Evolutionary conservation across 2,329 filamentous ascomycete species (phyloP).

Genomic region (Fusarium buxicola): DNA sequence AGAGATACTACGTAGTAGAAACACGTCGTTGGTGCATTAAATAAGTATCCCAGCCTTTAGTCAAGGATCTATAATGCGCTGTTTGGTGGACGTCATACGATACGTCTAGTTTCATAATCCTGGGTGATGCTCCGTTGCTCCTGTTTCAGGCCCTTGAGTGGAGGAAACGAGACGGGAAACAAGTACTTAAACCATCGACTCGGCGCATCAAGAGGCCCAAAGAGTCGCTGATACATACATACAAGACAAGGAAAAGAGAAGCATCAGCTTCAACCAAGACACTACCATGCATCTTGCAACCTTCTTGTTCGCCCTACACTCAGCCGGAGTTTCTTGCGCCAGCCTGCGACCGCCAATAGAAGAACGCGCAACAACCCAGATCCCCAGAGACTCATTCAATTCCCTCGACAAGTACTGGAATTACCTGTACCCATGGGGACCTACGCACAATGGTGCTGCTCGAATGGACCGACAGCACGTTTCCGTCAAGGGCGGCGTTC

Average conservation of each 20-base stretch:
- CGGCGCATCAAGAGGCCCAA: neutral
- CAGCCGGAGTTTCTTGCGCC: slow-evolving; percentile 15
- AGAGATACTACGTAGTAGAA: no score
- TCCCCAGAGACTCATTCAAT: slow-evolving; percentile 25
- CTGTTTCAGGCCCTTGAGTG: slow-evolving; percentile 1
- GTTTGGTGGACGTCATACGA: slow-evolving; percentile 6
- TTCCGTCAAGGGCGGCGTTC: slow-evolving; percentile 23
- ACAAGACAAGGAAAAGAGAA: neutral
- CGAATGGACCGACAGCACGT: slow-evolving; percentile 34
- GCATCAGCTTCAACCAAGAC: neutral
- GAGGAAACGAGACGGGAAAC: neutral
- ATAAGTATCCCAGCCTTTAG: slow-evolving; percentile 5
- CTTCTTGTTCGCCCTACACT: slow-evolving; percentile 10
- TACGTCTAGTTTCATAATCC: slow-evolving; percentile 21
- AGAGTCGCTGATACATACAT: neutral
- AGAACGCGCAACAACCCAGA: slow-evolving; percentile 22
- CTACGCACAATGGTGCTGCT: slow-evolving; percentile 33
- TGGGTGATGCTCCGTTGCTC: slow-evolving; percentile 13
- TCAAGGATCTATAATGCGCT: neutral
- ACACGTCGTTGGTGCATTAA: slow-evolving; percentile 20
- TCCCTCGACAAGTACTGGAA: slow-evolving; percentile 36
- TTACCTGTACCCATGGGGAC: slow-evolving; percentile 31
- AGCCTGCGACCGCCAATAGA: slow-evolving; percentile 15
- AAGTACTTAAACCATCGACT: slow-evolving; percentile 5
- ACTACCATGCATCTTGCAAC: slow-evolving; percentile 2